Conservation (phyloP, 768 basidiomycete species). For the Clathrus columnatus region DNA sequence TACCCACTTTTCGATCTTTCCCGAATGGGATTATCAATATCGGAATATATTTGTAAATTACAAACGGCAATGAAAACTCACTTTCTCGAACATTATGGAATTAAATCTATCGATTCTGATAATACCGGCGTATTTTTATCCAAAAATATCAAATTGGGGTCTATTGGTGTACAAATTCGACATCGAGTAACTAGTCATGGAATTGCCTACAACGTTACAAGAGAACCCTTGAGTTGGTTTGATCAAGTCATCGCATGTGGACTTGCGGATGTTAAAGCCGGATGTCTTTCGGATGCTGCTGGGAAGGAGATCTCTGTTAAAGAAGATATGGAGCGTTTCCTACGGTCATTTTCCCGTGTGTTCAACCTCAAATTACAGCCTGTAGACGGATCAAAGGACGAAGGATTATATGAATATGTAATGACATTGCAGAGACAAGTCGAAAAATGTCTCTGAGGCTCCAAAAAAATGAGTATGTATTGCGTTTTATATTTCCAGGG, state of each 20-base stretch:
- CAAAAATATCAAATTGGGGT: slow-evolving; percentile 76
- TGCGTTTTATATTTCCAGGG: too few relatives aligned
- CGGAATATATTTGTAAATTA: slow-evolving; percentile 79
- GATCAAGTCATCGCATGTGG: slow-evolving; percentile 86
- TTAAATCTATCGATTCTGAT: slow-evolving; percentile 51
- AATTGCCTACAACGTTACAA: slow-evolving; percentile 85
- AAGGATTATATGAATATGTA: too few relatives aligned
- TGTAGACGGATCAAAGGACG: too few relatives aligned
- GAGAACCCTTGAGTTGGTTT: slow-evolving; percentile 80
- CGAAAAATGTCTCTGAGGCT: too few relatives aligned
- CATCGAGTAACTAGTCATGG: slow-evolving; percentile 94
- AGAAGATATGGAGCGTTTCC: neutral
- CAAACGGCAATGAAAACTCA: slow-evolving; percentile 63
- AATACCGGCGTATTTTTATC: slow-evolving; percentile 90
- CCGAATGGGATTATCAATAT: slow-evolving; percentile 60
- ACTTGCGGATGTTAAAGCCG: slow-evolving; percentile 71
- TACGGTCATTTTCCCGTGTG: neutral
- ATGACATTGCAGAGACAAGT: too few relatives aligned
- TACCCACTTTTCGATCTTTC: slow-evolving; percentile 89
- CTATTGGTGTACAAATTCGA: slow-evolving; percentile 93
- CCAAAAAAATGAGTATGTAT: too few relatives aligned
- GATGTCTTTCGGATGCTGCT: slow-evolving; percentile 47
- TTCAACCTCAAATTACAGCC: neutral
- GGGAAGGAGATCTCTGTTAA: slow-evolving; percentile 12
- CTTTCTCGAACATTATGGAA: slow-evolving; percentile 50